phyloP scores from a whole-genome alignment of 2,329 filamentous ascomycete species.

The Colletotrichum tabaci region DNA sequence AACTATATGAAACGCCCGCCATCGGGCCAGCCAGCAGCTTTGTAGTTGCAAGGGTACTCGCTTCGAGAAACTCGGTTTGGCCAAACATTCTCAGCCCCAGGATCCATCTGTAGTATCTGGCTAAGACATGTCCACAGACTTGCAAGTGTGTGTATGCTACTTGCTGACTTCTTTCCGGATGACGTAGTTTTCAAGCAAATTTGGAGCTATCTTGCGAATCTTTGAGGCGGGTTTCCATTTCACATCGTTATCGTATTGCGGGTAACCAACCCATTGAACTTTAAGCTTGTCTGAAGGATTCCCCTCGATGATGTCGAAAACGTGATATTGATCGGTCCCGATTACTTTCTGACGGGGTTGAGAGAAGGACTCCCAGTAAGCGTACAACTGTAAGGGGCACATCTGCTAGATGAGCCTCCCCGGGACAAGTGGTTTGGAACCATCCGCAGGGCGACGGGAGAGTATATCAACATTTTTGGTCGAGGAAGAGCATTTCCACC shows the following conservation, averaged over 20 bases:
- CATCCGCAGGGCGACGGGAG: not conserved
- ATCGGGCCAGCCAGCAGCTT: too few relatives aligned
- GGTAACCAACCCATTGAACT: not conserved
- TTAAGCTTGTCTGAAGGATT: not conserved
- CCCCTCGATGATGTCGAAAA: not conserved
- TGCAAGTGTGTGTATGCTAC: not conserved
- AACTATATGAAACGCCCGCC: too few relatives aligned
- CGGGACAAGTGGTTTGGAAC: not conserved
- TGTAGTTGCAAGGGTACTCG: too few relatives aligned
- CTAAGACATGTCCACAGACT: not conserved
- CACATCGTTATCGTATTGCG: not conserved
- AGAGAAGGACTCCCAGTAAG: not conserved
- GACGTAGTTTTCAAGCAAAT: not conserved
- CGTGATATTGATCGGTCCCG: not conserved
- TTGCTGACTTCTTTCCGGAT: not conserved
- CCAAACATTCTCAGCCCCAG: too few relatives aligned
- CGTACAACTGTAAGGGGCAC: not conserved
- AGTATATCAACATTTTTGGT: not conserved
- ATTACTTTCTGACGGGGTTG: not conserved
- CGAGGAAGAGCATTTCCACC: not conserved
- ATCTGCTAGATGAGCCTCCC: not conserved
- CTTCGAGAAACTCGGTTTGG: too few relatives aligned
- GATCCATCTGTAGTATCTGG: not conserved
- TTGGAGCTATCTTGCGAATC: not conserved
- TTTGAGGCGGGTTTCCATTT: not conserved